Evolutionary conservation across 352 stramenopile species (phyloP), one percentile per base, ranked within the genome.

Genomic region (Phytophthora palmivora): DNA sequence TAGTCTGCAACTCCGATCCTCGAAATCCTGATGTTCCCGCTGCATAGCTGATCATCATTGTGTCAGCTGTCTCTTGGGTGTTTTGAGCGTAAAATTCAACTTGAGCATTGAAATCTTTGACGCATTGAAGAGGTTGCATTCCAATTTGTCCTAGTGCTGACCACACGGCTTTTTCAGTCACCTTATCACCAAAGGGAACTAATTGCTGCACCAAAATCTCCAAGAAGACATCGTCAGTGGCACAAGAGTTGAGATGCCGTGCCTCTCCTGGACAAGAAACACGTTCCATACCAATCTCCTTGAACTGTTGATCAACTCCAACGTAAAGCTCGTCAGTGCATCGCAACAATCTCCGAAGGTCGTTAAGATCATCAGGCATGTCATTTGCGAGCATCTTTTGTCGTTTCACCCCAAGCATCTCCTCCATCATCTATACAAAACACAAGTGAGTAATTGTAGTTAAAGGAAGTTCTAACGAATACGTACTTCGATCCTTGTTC

Each of bases 121-220:
- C 33, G 8, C 39, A 54, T 30, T 66, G 48, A 3, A 66, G 18
- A 16, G 24, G 30, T 16, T 60, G 48, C 21, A 60, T 48, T 18
- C 33, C 58, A 28, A 66, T 16, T 49, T 66, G 39, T 15, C 58
- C 44, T 0, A 68, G 36, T 7, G 51, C 46, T 15, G 21, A n/a
- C 59, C 48, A 62, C 0, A 63, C 43, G 2, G 51, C 51, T 1
- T n/a, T 43, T 28, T 54, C 43, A 7, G 50, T 52, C 33, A 48
- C 44, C 8, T 62, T 52, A 0, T 33, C 14, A 3, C 32, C 18
- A 34, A 76, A 76, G 0, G 68, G 63, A 2, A 76, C 36, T 3
- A 58, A 10, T 14, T 70, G 49, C 24, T 54, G 46, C 30, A 73
- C 42, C 24, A 73, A 14, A 8, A 76, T 21, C 21, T 76, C 63